Base-by-base conservation (phyloP, 805 yeast species). In the Blastobotrys chiropterorum region DNA sequence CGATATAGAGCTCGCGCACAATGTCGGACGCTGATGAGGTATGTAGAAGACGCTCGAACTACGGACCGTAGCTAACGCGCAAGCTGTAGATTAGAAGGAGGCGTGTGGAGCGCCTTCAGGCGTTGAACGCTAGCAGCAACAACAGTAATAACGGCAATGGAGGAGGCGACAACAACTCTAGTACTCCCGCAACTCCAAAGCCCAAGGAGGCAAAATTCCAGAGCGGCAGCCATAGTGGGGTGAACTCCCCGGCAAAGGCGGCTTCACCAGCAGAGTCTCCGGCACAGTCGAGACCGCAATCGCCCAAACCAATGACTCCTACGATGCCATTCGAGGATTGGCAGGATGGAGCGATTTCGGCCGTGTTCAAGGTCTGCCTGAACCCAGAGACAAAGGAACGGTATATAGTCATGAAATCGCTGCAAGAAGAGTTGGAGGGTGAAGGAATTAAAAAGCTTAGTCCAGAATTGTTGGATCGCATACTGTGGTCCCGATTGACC, bases 61-160 rank as follows among this genome's bases (percentile, higher is more conserved):
- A n/a, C n/a, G n/a, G n/a, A n/a, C n/a, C n/a, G n/a, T n/a, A n/a
- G n/a, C n/a, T n/a, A n/a, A n/a, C n/a, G n/a, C n/a, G n/a, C n/a
- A n/a, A n/a, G n/a, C n/a, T 26, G 34, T 47, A 59, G 58, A 57
- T 60, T 30, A 60, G 63, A 38, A 53, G 55, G 30, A 58, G 55
- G 48, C 56, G 60, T 8, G 44, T 57, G 11, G 51, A 52, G 38
- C 50, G 55, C 11, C 52, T 57, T 3, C 54, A 56, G 44, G 22
- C 46, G 3, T 21, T 47, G 38, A n/a, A 46, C 15, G 17, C 41
- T 38, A 5, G 17, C n/a, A 40, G 43, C 20, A 15, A 40, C 20
- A 8, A 40, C 8, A 16, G 16, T 38, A n/a, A 20, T 20, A 40
- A 15, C 43, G 8, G 16, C 43, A 38, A 13, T 20, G 20, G 11